These are phyloP conservation scores for Phytophthora fragariae DNA, from an alignment of 352 stramenopile species.

Conservation along the genomic window DNA sequence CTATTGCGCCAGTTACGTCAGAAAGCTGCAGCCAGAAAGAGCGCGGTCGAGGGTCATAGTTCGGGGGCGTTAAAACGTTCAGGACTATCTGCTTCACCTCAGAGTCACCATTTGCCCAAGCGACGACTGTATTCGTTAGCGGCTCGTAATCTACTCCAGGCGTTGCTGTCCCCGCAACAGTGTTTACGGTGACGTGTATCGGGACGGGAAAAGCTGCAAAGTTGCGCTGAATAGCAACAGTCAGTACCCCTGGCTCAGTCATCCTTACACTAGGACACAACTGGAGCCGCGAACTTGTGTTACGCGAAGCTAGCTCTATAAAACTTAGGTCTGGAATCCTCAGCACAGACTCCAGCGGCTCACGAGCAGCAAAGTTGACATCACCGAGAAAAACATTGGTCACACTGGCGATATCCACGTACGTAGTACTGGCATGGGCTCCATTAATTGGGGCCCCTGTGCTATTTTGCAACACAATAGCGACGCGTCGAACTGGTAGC, in stretches of 20 bases:
- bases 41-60: slow-evolving; percentile 47
- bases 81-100: slow-evolving; percentile 51
- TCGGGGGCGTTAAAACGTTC: slow-evolving; percentile 45
- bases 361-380: slow-evolving; percentile 59
- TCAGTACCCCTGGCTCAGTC: slow-evolving; percentile 42
- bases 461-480: slow-evolving; percentile 46
- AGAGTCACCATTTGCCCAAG: slow-evolving; percentile 49
- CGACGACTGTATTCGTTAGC: slow-evolving; percentile 28
- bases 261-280: slow-evolving; percentile 57
- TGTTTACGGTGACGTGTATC: slow-evolving; percentile 46
- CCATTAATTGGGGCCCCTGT: slow-evolving; percentile 33
- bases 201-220: slow-evolving; percentile 45
- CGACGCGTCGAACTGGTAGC: slow-evolving; percentile 39
- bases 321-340: slow-evolving; percentile 55
- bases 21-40: slow-evolving; percentile 63
- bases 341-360: slow-evolving; percentile 46
- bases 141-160: slow-evolving; percentile 60
- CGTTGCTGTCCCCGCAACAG: slow-evolving; percentile 57
- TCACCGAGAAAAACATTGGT: slow-evolving; percentile 50
- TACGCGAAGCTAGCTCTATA: slow-evolving; percentile 50
- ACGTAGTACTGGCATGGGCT: slow-evolving; percentile 42
- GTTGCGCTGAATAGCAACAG: slow-evolving; percentile 58
- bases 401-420: slow-evolving; percentile 53
- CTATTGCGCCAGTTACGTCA: slow-evolving; percentile 43
- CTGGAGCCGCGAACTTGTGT: slow-evolving; percentile 59